These are phyloP conservation scores for Prunus campanulata DNA, from an alignment of 306 rosid species.

Conservation along the genomic window DNA sequence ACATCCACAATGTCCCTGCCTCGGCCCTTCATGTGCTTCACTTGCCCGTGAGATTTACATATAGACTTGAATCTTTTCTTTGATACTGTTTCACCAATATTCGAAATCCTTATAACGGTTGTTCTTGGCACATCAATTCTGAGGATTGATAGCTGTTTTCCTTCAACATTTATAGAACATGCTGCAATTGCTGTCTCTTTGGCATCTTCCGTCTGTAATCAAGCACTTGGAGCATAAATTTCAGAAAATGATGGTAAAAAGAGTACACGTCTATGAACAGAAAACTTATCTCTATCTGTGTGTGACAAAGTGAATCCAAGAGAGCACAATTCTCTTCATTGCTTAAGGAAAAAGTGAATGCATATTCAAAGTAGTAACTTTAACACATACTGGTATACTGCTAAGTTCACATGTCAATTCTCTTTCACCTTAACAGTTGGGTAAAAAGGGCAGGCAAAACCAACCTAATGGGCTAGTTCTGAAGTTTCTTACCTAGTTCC, in stretches of 20 bases:
- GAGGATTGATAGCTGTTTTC: slow-evolving; percentile 8
- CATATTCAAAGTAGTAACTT: neutral
- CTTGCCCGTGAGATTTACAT: slow-evolving; percentile 2
- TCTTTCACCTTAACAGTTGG: too few relatives aligned
- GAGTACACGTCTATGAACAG: neutral
- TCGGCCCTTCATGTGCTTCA: neutral
- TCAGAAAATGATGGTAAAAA: slow-evolving; percentile 6
- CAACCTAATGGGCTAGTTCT: too few relatives aligned
- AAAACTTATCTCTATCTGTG: neutral
- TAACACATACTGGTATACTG: too few relatives aligned
- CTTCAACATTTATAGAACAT: slow-evolving; percentile 17
- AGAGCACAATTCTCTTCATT: neutral
- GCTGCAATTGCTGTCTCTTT: slow-evolving; percentile 22
- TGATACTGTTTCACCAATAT: neutral
- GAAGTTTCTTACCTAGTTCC: too few relatives aligned
- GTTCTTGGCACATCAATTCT: slow-evolving; percentile 35
- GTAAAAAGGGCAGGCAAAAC: too few relatives aligned
- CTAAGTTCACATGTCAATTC: too few relatives aligned
- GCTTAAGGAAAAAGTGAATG: neutral
- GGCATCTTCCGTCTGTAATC: slow-evolving; percentile 31
- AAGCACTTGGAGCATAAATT: neutral
- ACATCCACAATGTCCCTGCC: neutral
- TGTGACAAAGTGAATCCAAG: neutral
- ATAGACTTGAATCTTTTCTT: neutral
- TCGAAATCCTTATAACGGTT: slow-evolving; percentile 19